Percentiles rank a stretch among this genome's conserved stretches.
These are phyloP conservation scores for Vaccinium myrtillus DNA, from an alignment of 148 eudicot species.

Conservation along the genomic window DNA sequence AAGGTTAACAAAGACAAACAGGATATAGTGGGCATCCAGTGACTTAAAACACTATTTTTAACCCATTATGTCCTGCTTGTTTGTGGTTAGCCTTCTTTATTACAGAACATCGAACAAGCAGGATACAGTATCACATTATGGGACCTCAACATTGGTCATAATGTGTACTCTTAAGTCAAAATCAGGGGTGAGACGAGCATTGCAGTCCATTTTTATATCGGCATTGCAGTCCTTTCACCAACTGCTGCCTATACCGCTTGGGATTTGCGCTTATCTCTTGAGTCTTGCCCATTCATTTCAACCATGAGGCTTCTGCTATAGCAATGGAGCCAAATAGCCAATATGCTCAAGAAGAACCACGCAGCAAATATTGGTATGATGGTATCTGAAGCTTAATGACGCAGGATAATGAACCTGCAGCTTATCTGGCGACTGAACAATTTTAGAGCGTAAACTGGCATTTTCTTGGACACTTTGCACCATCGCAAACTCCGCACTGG, in stretches of 20 bases:
- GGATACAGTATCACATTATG: neutral
- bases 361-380: conserved; percentile 14
- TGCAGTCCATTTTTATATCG: neutral
- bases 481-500: conserved; percentile 71
- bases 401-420: conserved; percentile 57
- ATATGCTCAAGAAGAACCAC: neutral
- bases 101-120: neutral
- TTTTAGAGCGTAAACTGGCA: conserved; percentile 68
- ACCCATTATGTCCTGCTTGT: neutral
- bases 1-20: neutral
- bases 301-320: neutral
- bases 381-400: neutral
- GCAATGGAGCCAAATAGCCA: neutral
- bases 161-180: neutral
- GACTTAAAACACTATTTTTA: neutral
- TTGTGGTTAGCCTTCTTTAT: neutral
- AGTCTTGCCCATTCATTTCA: neutral
- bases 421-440: conserved; percentile 94
- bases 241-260: neutral
- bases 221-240: neutral
- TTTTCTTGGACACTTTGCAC: conserved; percentile 82
- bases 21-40: neutral
- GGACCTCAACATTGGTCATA: neutral
- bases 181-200: neutral
- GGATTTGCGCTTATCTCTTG: neutral